Base-by-base conservation (phyloP, 192 early-diverging fungal species). In the Oehlia diaphana region DNA sequence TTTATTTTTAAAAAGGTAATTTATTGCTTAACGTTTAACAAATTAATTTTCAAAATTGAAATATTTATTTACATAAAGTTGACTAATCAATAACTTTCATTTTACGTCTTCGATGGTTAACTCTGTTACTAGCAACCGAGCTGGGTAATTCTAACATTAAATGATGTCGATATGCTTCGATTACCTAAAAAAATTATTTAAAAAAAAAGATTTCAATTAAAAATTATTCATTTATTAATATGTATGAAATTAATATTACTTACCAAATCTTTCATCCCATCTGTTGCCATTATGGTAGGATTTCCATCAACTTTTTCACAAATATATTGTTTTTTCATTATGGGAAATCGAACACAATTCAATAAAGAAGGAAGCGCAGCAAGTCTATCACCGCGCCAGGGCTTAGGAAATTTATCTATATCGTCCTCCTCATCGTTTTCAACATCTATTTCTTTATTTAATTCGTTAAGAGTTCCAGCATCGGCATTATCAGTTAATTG, bases 281-380 rank as follows among this genome's bases (percentile, higher is more conserved):
- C 70, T 26, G 70, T 44, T 42, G 37, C 70, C 70, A 72, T 72
- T 35, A 72, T 26, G n/a, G 9, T 28, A 72, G 70, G 42, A 72
- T 72, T 61, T 62, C 77, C 58, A 26, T 69, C 66, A 47, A 86
- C 79, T 21, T 71, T 71, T 39, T 80, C 79, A 16, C 74, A 33
- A 65, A 86, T 72, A 74, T 76, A 83, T n/a, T 74, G 47, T 23
- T 75, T 75, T 31, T 63, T 23, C 72, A 86, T 86, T 10, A 82
- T 23, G 4, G 85, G 85, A 44, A 86, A 86, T 42, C 81, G 31
- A 44, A 86, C 77, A n/a, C 81, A 82, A 42, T 83, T 77, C 13
- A 86, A 63, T 65, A 86, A 74, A 13, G 70, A 65, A 10, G 82
- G 79, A 35, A 83, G 21, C n/a, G 75, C 65, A 1, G 73, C 58